Evolutionary conservation across 805 yeast genomes (phyloP), one percentile per base, ranked within the genome.

Genomic region (Metschnikowia cubensis): DNA sequence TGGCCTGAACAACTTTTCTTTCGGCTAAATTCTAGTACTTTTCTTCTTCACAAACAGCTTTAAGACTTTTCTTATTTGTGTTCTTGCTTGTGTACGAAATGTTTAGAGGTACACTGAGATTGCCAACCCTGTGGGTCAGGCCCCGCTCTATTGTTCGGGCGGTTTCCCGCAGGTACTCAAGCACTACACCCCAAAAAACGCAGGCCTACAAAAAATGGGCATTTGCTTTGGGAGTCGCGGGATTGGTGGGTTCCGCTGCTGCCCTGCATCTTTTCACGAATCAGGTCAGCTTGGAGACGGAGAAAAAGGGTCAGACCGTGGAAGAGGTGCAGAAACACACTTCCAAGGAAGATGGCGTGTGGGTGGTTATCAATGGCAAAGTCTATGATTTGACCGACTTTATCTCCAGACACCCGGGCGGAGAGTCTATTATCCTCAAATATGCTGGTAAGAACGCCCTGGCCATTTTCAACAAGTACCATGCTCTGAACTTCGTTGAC

Each of bases 371-470:
- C 43, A 56, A 68, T 32, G 69, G 67, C 1, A 44, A 65, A 21
- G 71, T 71, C 5, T 71, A 64, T 52, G 74, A 70, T 52, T 52
- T 71, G 41, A 64, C 73, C 10, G 58, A 59, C n/a, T 77, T 76
- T 51, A 47, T 75, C 2, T 56, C 66, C 3, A 52, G 58, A 11
- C 81, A 77, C 60, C 85, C 85, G 1, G 85, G 84, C 20, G 85
- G 85, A n/a, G 39, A 53, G 4, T 29, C 35, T 2, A 51, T 56
- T 31, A 50, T 56, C 31, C 38, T 47, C 31, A 44, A 47, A 40
- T 56, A 55, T 43, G 58, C 59, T 8, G 94, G 94, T 13, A 82
- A 79, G 51, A 89, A 87, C 59, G 84, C 80, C 4, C 69, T 79
- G 29, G 49, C 52, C 18, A 66, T 62, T 22, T 65, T 65, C 52